phyloP scores from a whole-genome alignment of 164 flowering plant species.

The Liquidambar formosana region DNA sequence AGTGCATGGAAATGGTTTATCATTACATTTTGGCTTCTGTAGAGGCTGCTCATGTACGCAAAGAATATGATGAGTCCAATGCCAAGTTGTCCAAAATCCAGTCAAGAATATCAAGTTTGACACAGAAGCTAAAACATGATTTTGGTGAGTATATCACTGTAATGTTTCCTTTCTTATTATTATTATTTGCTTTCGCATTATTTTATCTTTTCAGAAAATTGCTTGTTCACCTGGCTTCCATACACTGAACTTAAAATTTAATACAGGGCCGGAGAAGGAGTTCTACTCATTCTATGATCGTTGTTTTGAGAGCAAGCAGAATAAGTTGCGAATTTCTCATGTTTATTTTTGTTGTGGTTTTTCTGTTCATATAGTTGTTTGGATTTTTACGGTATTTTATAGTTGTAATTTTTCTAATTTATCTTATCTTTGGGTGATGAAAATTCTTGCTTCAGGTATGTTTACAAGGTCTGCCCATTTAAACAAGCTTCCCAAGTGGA shows the following conservation, averaged over 20 bases:
- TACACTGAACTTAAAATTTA: conserved; percentile 5
- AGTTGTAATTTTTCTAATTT: background rate
- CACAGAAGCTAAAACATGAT: conserved; percentile 72
- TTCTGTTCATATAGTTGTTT: background rate
- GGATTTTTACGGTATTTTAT: background rate
- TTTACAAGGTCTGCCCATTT: conserved; percentile 91
- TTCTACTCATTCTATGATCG: conserved; percentile 84
- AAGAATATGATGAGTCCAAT: conserved; percentile 89
- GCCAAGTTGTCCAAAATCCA: conserved; percentile 75
- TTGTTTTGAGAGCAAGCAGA: conserved; percentile 90
- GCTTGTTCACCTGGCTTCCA: conserved; percentile 2
- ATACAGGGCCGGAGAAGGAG: conserved; percentile 80
- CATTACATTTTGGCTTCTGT: conserved; percentile 17
- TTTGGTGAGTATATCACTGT: conserved; percentile 58
- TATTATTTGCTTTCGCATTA: background rate
- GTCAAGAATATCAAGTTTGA: conserved; percentile 84
- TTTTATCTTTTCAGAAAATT: background rate
- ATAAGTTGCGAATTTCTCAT: conserved; percentile 52
- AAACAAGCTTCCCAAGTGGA: conserved; percentile 93
- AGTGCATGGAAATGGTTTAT: conserved; percentile 1
- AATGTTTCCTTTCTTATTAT: background rate
- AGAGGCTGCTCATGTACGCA: conserved; percentile 85
- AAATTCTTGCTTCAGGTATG: conserved; percentile 58
- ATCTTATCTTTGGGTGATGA: background rate
- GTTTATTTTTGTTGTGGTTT: background rate